A percentile compares a stretch with the other conserved stretches of the same genome.
Conservation (phyloP, 345 rosid genomes). For the Lepidium sativum region DNA sequence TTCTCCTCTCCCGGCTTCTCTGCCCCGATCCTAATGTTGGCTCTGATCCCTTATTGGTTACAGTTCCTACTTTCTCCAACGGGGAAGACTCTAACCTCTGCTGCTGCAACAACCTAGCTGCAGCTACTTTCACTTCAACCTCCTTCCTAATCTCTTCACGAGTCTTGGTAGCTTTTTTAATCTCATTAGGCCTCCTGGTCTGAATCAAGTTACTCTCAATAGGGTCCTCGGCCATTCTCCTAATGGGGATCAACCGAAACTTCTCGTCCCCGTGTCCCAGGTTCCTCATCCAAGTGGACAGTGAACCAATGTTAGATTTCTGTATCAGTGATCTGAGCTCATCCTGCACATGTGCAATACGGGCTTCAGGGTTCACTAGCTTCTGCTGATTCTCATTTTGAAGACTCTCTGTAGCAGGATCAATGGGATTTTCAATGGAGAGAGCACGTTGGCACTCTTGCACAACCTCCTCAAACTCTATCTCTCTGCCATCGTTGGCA, state of each 20-base stretch:
- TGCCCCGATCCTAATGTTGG: constrained; percentile 34
- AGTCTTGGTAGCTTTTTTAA: no score
- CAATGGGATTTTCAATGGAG: constrained; percentile 57
- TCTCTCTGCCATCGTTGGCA: constrained; percentile 45
- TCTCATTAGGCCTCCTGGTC: constrained; percentile 79
- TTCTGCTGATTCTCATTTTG: constrained; percentile 81
- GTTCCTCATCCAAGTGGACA: constrained; percentile 78
- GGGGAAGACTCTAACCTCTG: constrained; percentile 54
- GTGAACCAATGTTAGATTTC: constrained; percentile 56
- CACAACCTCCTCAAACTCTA: constrained; percentile 74
- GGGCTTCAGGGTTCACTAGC: constrained; percentile 50
- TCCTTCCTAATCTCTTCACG: constrained; percentile 86
- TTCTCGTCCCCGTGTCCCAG: constrained; percentile 77
- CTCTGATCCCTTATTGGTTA: constrained; percentile 41
- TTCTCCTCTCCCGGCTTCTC: no score
- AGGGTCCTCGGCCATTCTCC: constrained; percentile 72
- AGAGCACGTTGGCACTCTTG: constrained; percentile 79
- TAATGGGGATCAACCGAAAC: constrained; percentile 55
- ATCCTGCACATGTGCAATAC: constrained; percentile 64
- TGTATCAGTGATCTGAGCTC: constrained; percentile 69
- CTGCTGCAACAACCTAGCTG: constrained; percentile 79
- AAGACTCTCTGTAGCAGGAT: constrained; percentile 84
- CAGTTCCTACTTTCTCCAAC: constrained; percentile 33
- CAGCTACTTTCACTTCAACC: constrained; percentile 91
- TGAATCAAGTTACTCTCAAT: constrained; percentile 71